phyloP scores from a whole-genome alignment of 371 early-diverging fungal species.

The Capniomyces stellatus region DNA sequence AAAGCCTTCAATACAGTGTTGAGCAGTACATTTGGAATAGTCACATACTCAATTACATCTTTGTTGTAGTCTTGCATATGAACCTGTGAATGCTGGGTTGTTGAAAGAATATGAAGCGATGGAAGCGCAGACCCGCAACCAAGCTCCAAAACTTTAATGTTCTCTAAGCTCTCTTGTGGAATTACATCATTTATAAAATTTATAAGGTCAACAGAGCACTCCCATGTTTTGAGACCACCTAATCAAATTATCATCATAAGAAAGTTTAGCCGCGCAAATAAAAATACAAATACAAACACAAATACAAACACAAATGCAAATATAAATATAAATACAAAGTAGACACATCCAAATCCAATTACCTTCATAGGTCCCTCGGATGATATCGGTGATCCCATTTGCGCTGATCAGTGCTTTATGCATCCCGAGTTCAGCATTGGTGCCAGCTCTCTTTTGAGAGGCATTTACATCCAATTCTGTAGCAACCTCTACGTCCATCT shows the following conservation, averaged over 20 bases:
- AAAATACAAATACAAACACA: neutral
- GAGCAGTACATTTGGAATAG: conserved; percentile 73
- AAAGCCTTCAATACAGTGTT: conserved; percentile 33
- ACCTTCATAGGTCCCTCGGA: neutral
- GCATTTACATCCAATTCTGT: too few relatives aligned
- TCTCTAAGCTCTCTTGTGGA: neutral
- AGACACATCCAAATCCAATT: too few relatives aligned
- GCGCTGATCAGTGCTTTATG: neutral
- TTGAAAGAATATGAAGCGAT: conserved; percentile 46
- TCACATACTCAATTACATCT: conserved; percentile 67
- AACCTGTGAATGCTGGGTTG: conserved; percentile 33
- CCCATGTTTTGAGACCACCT: conserved; percentile 2
- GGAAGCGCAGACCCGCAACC: conserved; percentile 87
- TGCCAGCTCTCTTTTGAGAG: too few relatives aligned
- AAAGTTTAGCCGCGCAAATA: neutral
- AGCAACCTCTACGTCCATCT: neutral
- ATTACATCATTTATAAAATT: neutral
- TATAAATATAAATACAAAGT: neutral
- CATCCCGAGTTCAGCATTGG: neutral
- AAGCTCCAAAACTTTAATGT: conserved; percentile 30
- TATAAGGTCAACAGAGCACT: neutral
- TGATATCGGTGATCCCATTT: neutral
- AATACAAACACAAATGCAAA: neutral
- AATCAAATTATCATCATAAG: neutral
- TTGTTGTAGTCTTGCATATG: conserved; percentile 86